These are phyloP conservation scores for Pleurotus eryngii DNA, from an alignment of 768 basidiomycete species.

Conservation along the genomic window DNA sequence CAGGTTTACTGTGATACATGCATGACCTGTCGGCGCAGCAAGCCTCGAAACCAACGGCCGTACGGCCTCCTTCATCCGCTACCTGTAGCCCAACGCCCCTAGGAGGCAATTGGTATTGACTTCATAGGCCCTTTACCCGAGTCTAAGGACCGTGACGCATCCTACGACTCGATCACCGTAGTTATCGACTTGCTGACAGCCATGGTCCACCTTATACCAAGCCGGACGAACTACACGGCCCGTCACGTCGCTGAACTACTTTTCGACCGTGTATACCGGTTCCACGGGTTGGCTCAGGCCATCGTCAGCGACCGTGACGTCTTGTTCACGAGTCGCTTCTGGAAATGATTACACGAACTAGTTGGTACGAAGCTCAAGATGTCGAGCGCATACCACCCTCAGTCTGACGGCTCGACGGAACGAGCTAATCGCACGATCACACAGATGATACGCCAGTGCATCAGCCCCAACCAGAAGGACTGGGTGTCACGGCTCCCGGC, in stretches of 20 bases:
- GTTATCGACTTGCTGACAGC: conserved; percentile 7
- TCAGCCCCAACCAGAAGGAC: conserved; percentile 15
- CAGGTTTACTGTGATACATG: conserved; percentile 15
- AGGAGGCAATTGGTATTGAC: conserved; percentile 25
- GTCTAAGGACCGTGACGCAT: conserved; percentile 14
- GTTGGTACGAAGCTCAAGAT: conserved; percentile 18
- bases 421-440: conserved; percentile 25
- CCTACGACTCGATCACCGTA: conserved; percentile 10
- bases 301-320: conserved; percentile 4
- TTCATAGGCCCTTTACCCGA: conserved; percentile 26
- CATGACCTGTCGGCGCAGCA: conserved; percentile 11
- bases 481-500: no score
- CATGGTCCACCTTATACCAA: conserved; percentile 13
- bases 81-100: conserved; percentile 18
- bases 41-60: conserved; percentile 12
- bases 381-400: conserved; percentile 15
- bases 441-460: conserved; percentile 24
- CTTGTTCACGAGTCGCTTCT: neutral
- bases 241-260: conserved; percentile 14
- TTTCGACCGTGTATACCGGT: conserved; percentile 16
- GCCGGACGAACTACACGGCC: conserved; percentile 9
- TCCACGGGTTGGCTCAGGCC: conserved; percentile 29
- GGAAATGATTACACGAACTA: conserved; percentile 13
- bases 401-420: conserved; percentile 6
- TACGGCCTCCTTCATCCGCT: conserved; percentile 12